Base-by-base conservation (phyloP, 2,329 filamentous ascomycete genomes). In the Claviceps sp. region DNA sequence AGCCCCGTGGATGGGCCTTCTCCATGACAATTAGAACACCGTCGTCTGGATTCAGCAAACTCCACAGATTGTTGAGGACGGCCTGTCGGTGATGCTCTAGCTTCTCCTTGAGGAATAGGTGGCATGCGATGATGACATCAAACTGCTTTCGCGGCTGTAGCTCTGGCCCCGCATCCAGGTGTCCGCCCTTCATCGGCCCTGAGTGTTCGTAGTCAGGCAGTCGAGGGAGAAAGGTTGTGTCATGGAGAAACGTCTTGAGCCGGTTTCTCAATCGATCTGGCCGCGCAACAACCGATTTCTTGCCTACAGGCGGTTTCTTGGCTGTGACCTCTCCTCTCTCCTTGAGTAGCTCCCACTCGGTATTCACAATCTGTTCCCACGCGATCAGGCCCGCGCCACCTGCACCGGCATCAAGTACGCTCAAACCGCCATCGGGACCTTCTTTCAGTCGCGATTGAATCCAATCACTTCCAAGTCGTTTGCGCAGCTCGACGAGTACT, bases 141-240 rank as follows among this genome's bases (percentile, higher is more conserved):
- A 85, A 96, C 44, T 80, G 78, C 68, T 97, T 96, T 54, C 85
- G 78, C 3, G 76, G 73, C 17, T 76, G 74, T 5, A 77, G 72
- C 8, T 71, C 64, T 34, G 71, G 66, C 20, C 76, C 73, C 20
- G 79, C 78, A 52, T 87, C 79, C 5, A 87, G 64, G 38, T 77
- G 75, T 52, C 72, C 71, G 17, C 79, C 75, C 9, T 76, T 73
- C 47, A 79, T 78, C 53, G 82, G 72, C 22, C 77, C 72, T 1
- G 79, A 77, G 62, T 85, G 83, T 26, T 88, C 68, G 56, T 91
- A 89, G 61, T 97, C 88, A 0, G 93, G 93, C n/a, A 97, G 71
- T 4, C 90, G 82, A 7, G 91, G 90, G 7, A 98, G 75, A 62
- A 98, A 96, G 0, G 86, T 94, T 0, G 93, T 97, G 64, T 96